Conservation (phyloP, 78 protist genomes). For the Pigoraptor vietnamica region DNA sequence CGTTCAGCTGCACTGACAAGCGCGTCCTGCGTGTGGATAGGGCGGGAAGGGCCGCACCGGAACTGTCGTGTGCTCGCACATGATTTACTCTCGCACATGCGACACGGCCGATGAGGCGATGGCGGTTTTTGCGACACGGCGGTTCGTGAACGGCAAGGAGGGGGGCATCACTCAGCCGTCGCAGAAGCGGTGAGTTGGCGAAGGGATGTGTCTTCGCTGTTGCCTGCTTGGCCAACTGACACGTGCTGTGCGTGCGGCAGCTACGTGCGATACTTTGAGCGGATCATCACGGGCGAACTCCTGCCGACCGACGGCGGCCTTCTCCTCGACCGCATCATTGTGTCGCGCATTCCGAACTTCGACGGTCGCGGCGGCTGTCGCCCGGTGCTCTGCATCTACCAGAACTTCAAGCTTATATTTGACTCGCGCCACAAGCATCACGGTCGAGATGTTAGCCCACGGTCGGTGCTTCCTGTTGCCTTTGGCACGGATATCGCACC, state of each 20-base stretch:
- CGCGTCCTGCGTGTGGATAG: slow-evolving; percentile 49
- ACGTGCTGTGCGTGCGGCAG: not conserved
- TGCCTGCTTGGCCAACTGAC: not conserved
- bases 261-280: not conserved
- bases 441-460: not conserved
- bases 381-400: not conserved
- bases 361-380: not conserved
- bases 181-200: not conserved
- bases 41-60: slow-evolving; percentile 13
- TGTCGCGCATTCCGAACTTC: not conserved
- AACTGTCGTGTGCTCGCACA: not conserved
- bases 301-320: not conserved
- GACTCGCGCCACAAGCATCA: not conserved
- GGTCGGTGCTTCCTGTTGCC: not conserved
- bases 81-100: not conserved
- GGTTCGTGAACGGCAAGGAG: not conserved
- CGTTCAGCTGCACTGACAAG: too few relatives aligned
- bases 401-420: not conserved
- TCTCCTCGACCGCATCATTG: not conserved
- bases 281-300: not conserved
- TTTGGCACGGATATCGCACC: not conserved
- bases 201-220: not conserved
- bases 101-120: not conserved
- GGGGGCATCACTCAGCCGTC: slow-evolving; percentile 9
- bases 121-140: not conserved